Base-by-base conservation (phyloP, 2,329 filamentous ascomycete genomes). In the Botrytis fragariae region DNA sequence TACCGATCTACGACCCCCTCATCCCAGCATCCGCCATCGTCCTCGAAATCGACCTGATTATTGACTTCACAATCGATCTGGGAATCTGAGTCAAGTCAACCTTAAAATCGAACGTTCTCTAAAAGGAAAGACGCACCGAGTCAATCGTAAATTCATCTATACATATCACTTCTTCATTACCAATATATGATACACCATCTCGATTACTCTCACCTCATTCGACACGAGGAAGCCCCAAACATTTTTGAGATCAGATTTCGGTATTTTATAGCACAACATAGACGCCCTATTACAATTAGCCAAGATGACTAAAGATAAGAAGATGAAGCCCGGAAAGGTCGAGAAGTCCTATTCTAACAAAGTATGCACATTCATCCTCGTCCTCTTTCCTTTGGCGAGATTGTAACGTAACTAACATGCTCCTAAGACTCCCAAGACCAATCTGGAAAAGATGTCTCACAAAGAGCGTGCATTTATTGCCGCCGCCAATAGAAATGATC, bases 381-480 rank as follows among this genome's bases (percentile, higher is more conserved):
- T 20, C 42, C n/a, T 37, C 32, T 48, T 8, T 37, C 12, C n/a
- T 37, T 37, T 65, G 44, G 7, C 10, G 45, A 48, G 22, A 12
- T 16, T 35, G 25, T 51, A 51, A 65, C 44, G 37, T n/a, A n/a
- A 5, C 22, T 35, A 51, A 44, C 22, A 51, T 9, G 14, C 25
- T 20, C 4, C 10, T 1, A 69, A 57, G 48, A 69, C 65, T 3
- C 22, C 35, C 22, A 69, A 57, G 35, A 69, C 65, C 8, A 35
- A 16, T 51, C 2, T 37, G 12, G 42, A 65, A 16, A 48, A 25
- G 18, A 37, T 65, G 44, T 92, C 95, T 82, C 95, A 95, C 78
- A 91, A 94, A 80, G 93, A 95, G 82, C 87, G 95, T 79, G 95
- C 95, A 35, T 98, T 97, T 81, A 96, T 98, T 77, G 95, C 95